Evolutionary conservation across 1,284 basidiomycete genomes (phyloP).

Genomic region (Porogramme epimiltina): DNA sequence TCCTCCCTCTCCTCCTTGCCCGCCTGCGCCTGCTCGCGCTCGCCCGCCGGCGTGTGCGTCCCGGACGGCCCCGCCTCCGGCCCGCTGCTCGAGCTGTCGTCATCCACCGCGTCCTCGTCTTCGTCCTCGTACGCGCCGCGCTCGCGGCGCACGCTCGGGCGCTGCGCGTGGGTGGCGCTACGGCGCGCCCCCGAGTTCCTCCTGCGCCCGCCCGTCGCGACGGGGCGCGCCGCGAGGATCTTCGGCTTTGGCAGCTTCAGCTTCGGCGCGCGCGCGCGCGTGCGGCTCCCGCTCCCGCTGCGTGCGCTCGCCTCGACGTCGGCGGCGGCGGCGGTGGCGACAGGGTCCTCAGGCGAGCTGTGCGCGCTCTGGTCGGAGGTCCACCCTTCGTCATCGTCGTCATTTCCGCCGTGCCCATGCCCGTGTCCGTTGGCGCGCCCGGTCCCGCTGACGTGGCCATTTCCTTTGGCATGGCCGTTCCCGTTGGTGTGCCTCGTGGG

Average conservation of each 20-base stretch:
- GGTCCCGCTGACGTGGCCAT: slow-evolving; percentile 43
- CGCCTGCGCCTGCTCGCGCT: neutral
- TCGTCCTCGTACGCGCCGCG: neutral
- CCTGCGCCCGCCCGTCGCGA: neutral
- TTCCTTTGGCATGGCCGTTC: slow-evolving; percentile 34
- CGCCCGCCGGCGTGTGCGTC: slow-evolving; percentile 11
- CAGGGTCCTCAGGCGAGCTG: neutral
- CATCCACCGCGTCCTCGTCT: neutral
- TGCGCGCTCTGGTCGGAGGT: slow-evolving; percentile 1
- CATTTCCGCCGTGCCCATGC: slow-evolving; percentile 21
- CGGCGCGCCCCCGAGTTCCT: neutral
- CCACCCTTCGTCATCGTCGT: slow-evolving; percentile 15
- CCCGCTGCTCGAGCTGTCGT: neutral
- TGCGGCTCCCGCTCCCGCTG: slow-evolving; percentile 4
- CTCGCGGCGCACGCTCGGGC: neutral
- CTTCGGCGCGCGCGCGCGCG: slow-evolving; percentile 19
- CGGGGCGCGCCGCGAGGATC: slow-evolving; percentile 9
- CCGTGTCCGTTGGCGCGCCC: slow-evolving; percentile 33
- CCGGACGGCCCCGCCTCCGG: slow-evolving; percentile 9
- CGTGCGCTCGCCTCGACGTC: slow-evolving; percentile 37
- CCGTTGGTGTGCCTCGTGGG: slow-evolving; percentile 55
- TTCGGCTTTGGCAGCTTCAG: slow-evolving; percentile 23
- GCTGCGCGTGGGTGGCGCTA: neutral
- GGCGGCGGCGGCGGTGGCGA: slow-evolving; percentile 19
- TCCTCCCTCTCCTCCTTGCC: too few species aligned